Evolutionary conservation across 257 asterid genomes (phyloP).

Genomic region (Penstemon eatonii): DNA sequence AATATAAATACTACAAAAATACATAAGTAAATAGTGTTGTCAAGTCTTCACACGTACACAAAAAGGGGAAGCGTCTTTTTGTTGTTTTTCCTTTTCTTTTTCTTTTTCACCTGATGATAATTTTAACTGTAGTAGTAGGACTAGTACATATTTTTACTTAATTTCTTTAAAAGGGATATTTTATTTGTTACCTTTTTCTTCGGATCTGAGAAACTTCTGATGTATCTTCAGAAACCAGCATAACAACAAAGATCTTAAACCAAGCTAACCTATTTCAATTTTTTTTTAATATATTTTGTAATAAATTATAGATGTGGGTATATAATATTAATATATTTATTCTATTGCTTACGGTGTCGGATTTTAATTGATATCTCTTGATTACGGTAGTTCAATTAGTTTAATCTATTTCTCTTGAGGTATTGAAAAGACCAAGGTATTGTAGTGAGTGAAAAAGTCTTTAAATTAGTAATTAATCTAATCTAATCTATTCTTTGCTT

Average conservation of each 20-base stretch:
- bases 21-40: conserved; percentile 7
- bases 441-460: conserved; percentile 44
- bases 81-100: conserved; percentile 1
- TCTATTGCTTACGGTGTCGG: conserved; percentile 57
- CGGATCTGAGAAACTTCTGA: conserved; percentile 57
- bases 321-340: conserved; percentile 53
- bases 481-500: conserved; percentile 27
- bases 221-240: conserved; percentile 61
- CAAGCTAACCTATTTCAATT: conserved; percentile 34
- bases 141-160: background rate
- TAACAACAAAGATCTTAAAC: conserved; percentile 63
- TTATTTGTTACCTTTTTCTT: conserved; percentile 47
- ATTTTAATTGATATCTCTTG: conserved; percentile 30
- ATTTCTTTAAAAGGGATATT: background rate
- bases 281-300: background rate
- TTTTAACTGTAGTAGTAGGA: background rate
- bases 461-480: conserved; percentile 3
- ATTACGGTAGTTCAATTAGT: conserved; percentile 41
- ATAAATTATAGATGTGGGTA: conserved; percentile 25
- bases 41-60: conserved; percentile 48
- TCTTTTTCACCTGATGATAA: conserved; percentile 29
- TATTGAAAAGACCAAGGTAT: conserved; percentile 44
- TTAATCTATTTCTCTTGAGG: conserved; percentile 32
- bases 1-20: background rate
- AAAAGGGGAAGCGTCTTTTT: conserved; percentile 30